Percentiles rank a stretch among this genome's conserved stretches.
Evolutionary conservation across 208 protist species (phyloP).

Genomic region (Wallacemonas sp.): DNA sequence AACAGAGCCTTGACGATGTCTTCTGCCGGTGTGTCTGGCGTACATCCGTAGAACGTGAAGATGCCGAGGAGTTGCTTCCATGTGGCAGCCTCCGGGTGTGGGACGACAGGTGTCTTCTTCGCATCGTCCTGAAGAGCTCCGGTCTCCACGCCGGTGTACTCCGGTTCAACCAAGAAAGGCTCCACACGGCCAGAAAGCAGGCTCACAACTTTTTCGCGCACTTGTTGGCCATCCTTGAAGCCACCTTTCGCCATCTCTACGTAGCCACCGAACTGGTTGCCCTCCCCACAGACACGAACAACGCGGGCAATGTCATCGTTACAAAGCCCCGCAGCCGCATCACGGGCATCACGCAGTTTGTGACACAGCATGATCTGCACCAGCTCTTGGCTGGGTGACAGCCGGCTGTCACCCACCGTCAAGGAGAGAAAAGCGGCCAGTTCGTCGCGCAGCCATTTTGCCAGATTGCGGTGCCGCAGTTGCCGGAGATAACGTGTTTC

Average conservation of each 20-base stretch:
- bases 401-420: constrained; percentile 1
- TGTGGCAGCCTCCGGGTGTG: constrained; percentile 55
- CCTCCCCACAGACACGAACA: constrained; percentile 75
- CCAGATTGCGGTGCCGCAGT: constrained; percentile 73
- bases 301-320: constrained; percentile 69
- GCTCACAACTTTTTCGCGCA: constrained; percentile 73
- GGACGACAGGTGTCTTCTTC: constrained; percentile 10
- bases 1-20: constrained; percentile 72
- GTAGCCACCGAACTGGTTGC: constrained; percentile 82
- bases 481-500: constrained; percentile 75
- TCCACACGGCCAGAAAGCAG: constrained; percentile 83
- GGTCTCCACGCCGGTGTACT: constrained; percentile 32
- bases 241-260: constrained; percentile 54
- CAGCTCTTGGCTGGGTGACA: constrained; percentile 45
- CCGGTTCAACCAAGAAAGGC: constrained; percentile 66
- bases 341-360: constrained; percentile 61
- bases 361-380: constrained; percentile 79
- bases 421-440: constrained; percentile 36
- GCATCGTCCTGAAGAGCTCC: not conserved
- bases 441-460: constrained; percentile 67
- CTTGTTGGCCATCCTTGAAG: constrained; percentile 40
- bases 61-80: constrained; percentile 91
- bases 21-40: constrained; percentile 72
- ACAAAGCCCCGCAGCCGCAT: constrained; percentile 32
- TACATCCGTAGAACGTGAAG: constrained; percentile 86